Percentiles rank a stretch among this genome's conserved stretches.
phyloP scores from a whole-genome alignment of 352 stramenopile genomes.

The Phytophthora foliorum region DNA sequence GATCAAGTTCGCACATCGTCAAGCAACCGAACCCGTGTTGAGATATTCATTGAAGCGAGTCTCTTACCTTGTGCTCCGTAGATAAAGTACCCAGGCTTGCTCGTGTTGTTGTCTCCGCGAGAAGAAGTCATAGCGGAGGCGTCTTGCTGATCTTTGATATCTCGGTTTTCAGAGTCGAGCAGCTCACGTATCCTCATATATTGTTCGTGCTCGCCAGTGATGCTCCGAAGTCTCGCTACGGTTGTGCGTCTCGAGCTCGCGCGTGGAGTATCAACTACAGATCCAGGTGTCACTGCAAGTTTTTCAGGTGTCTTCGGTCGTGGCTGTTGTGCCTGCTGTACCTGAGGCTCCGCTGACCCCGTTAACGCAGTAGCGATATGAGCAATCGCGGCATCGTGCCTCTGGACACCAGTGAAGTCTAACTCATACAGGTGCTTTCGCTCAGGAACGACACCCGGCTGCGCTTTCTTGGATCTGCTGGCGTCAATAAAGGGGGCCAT shows the following conservation, averaged over 20 bases:
- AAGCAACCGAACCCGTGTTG: not conserved
- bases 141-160: not conserved
- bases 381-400: constrained; percentile 18
- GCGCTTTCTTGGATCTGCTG: constrained; percentile 27
- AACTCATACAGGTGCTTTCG: constrained; percentile 40
- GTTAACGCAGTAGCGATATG: constrained; percentile 16
- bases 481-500: constrained; percentile 57
- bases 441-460: constrained; percentile 12
- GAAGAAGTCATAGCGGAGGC: not conserved
- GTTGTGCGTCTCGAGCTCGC: constrained; percentile 23
- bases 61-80: constrained; percentile 27
- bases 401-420: constrained; percentile 30
- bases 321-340: not conserved
- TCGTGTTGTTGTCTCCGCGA: constrained; percentile 4
- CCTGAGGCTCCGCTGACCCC: constrained; percentile 1
- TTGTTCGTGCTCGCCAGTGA: constrained; percentile 29
- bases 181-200: constrained; percentile 5
- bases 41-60: not conserved
- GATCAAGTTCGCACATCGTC: constrained; percentile 2
- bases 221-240: constrained; percentile 27
- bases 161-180: constrained; percentile 17
- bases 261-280: constrained; percentile 6
- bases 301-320: constrained; percentile 16
- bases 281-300: not conserved
- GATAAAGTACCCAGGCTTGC: constrained; percentile 18